These are phyloP conservation scores for Elaeagnus macrophylla DNA, from an alignment of 306 rosid genomes.

Conservation along the genomic window DNA sequence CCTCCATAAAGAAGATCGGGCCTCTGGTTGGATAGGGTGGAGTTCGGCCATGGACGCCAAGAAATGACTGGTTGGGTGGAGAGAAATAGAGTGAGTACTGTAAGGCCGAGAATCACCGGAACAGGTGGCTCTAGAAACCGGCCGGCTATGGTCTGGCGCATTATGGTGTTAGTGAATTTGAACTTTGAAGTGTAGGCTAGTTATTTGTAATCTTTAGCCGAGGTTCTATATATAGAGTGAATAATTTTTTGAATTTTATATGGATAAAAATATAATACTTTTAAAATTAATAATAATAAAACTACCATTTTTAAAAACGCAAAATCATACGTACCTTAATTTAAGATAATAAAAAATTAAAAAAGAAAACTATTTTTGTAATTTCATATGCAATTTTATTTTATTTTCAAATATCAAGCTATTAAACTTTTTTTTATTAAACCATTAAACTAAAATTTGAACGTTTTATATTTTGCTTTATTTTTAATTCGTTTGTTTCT, in stretches of 20 bases:
- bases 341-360: no score
- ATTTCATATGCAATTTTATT: no score
- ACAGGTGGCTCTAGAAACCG: conserved; percentile 13
- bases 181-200: conserved; percentile 4
- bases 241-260: not conserved
- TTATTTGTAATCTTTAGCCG: conserved; percentile 2
- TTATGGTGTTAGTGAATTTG: conserved; percentile 1
- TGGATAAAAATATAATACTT: no score
- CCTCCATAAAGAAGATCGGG: conserved; percentile 36
- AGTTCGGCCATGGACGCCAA: conserved; percentile 75
- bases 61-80: conserved; percentile 16
- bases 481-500: no score
- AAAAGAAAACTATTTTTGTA: no score
- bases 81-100: conserved; percentile 18
- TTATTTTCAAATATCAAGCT: no score
- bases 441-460: no score
- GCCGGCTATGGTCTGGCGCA: conserved; percentile 19
- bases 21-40: conserved; percentile 18
- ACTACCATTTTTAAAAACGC: no score
- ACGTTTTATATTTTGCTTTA: no score
- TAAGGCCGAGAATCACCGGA: conserved; percentile 17
- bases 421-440: no score
- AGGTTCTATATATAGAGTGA: conserved; percentile 16
- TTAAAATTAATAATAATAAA: no score
- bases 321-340: no score